Evolutionary conservation across 2,329 filamentous ascomycete species (phyloP).

Genomic region (Microsporum canis): DNA sequence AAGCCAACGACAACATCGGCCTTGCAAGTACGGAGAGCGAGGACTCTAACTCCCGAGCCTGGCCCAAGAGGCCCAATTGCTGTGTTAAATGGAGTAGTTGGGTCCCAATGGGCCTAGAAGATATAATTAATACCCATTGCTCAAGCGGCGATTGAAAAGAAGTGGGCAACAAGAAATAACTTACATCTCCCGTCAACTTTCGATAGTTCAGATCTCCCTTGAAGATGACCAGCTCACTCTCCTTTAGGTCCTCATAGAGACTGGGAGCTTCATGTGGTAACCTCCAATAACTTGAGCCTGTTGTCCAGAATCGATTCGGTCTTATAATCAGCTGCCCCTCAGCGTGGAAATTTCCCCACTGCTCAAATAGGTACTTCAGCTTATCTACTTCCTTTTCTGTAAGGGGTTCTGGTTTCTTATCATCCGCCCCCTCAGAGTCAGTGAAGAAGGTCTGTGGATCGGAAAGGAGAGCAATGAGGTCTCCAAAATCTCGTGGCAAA

Average conservation of each 20-base stretch:
- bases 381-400: constrained; percentile 54
- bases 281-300: constrained; percentile 77
- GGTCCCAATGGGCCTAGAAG: constrained; percentile 61
- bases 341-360: constrained; percentile 68
- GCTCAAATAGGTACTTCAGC: constrained; percentile 64
- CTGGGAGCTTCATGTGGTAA: constrained; percentile 57
- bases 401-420: constrained; percentile 47
- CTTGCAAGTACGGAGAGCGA: constrained; percentile 89
- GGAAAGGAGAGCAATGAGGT: constrained; percentile 70
- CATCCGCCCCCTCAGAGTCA: constrained; percentile 49
- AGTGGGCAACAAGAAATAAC: constrained; percentile 19
- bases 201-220: constrained; percentile 97
- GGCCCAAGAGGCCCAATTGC: constrained; percentile 79
- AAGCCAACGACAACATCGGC: constrained; percentile 90
- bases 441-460: constrained; percentile 69
- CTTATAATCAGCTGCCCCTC: constrained; percentile 76
- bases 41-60: constrained; percentile 67
- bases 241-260: constrained; percentile 65
- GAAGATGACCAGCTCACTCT: constrained; percentile 81
- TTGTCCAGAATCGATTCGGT: constrained; percentile 85
- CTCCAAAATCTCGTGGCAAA: constrained; percentile 69
- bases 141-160: constrained; percentile 4
- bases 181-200: constrained; percentile 79
- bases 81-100: constrained; percentile 72
- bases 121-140: background rate